A percentile compares a stretch with the other conserved stretches of the same genome.
phyloP scores from a whole-genome alignment of 2,329 filamentous ascomycete genomes.

The Alternaria rosae region DNA sequence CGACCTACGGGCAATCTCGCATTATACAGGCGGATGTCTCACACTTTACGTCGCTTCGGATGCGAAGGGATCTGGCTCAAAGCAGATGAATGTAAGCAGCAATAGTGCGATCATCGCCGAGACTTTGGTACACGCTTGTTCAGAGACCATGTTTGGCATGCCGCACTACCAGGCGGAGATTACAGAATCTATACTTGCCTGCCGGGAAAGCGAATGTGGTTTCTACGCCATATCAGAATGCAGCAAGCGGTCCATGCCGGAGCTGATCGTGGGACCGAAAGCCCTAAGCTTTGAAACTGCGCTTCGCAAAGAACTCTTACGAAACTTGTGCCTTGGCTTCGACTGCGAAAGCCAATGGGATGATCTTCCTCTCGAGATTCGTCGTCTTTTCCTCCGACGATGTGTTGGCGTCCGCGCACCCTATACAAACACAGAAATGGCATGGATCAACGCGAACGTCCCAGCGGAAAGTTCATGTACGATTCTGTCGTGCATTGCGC shows the following conservation, averaged over 20 bases:
- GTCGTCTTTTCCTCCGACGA: slow-evolving; percentile 56
- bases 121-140: slow-evolving; percentile 45
- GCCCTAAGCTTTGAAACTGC: slow-evolving; percentile 29
- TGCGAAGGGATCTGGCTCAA: slow-evolving; percentile 26
- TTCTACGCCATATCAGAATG: slow-evolving; percentile 42
- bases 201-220: slow-evolving; percentile 25
- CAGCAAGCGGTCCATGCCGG: slow-evolving; percentile 44
- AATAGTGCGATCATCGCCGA: slow-evolving; percentile 46
- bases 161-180: slow-evolving; percentile 43
- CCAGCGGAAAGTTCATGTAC: slow-evolving; percentile 50
- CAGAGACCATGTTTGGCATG: slow-evolving; percentile 45
- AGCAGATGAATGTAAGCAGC: slow-evolving; percentile 43
- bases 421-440: slow-evolving; percentile 51
- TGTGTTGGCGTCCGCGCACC: slow-evolving; percentile 54
- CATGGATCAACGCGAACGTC: slow-evolving; percentile 57
- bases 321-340: slow-evolving; percentile 58
- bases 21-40: slow-evolving; percentile 37
- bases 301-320: slow-evolving; percentile 56
- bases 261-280: slow-evolving; percentile 24
- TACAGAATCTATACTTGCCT: slow-evolving; percentile 43
- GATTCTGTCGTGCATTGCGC: slow-evolving; percentile 53
- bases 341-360: slow-evolving; percentile 63
- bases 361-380: slow-evolving; percentile 55
- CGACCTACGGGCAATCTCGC: slow-evolving; percentile 50
- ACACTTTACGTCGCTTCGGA: slow-evolving; percentile 46